Evolutionary conservation across 2,329 filamentous ascomycete species (phyloP), one percentile per base, ranked within the genome.

Genomic region (Microdochium bolleyi): DNA sequence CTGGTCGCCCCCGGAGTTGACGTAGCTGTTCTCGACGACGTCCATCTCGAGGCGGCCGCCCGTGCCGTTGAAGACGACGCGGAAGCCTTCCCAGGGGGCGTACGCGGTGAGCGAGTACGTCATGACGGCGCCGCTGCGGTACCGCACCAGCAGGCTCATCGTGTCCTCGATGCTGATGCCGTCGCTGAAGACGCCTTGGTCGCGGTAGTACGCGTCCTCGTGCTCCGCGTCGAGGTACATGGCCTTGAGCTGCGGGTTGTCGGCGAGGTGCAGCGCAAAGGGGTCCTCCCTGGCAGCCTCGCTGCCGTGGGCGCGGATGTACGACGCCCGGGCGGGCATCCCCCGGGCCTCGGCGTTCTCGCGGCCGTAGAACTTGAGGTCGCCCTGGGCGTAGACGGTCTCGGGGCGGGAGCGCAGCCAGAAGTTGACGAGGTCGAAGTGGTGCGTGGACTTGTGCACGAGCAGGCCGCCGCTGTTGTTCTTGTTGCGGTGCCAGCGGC

Each of bases 91-190:
- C 79, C 80, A 84, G 0, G 82, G 82, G 3, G 81, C 79, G 53
- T 84, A 85, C 0, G 82, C 81, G 1, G 76, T 79, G 11, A 81
- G 66, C 22, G 72, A 80, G 59, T 84, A 85, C 1, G 81, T 83
- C 62, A 84, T 65, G 24, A 80, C 74, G 0, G 79, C 79, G 2
- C 79, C 77, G 51, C 73, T 80, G 19, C 70, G 68, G 60, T 85
- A 85, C 50, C 74, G 69, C 22, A 84, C 77, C 48, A 85, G 69
- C 24, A 84, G 65, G 38, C 73, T 80, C 80, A 84, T 82, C 0
- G 80, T 84, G 58, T 85, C 82, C 62, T 85, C 81, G 54, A 84
- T 84, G 57, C 72, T 83, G 52, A 85, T 83, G 1, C 82, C 82
- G 54, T 85, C 82, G 0, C 78, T 73, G 52, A 85, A 84, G 1